Conservation (phyloP, 2,329 filamentous ascomycete genomes). For the Blumeria graminis region DNA sequence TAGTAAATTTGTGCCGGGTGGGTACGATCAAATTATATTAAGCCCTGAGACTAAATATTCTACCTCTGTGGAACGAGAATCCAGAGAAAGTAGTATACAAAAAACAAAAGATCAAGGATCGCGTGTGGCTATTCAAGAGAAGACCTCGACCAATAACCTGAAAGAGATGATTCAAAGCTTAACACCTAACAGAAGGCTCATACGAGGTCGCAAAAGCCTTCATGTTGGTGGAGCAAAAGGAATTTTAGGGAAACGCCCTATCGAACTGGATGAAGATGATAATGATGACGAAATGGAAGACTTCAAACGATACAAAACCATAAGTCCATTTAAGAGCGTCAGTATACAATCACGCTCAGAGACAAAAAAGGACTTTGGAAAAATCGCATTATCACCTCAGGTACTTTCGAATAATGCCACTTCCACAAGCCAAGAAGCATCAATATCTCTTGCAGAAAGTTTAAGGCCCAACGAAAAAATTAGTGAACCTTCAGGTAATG, state of each 20-base stretch:
- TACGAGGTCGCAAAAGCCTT: conserved; percentile 50
- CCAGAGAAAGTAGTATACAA: conserved; percentile 33
- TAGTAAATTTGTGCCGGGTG: conserved; percentile 33
- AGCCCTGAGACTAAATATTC: conserved; percentile 43
- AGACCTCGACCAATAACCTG: conserved; percentile 40
- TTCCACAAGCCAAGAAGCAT: conserved; percentile 16
- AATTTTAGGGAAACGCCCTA: conserved; percentile 48
- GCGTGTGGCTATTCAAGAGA: conserved; percentile 27
- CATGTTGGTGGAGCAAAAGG: conserved; percentile 52
- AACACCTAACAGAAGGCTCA: conserved; percentile 45
- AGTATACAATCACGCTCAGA: conserved; percentile 45
- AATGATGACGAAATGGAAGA: conserved; percentile 35
- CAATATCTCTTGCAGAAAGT: background rate
- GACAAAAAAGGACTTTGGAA: conserved; percentile 39
- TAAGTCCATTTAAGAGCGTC: conserved; percentile 55
- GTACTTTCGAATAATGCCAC: conserved; percentile 19
- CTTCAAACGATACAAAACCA: conserved; percentile 45
- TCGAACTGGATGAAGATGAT: conserved; percentile 40
- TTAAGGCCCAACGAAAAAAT: background rate
- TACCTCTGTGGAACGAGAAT: conserved; percentile 26
- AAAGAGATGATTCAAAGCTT: conserved; percentile 57
- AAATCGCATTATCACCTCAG: conserved; percentile 25
- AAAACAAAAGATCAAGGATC: conserved; percentile 33
- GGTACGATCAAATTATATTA: conserved; percentile 16
- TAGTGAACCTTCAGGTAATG: background rate